A percentile compares a stretch with the other conserved stretches of the same genome.
Evolutionary conservation across 2,329 filamentous ascomycete genomes (phyloP).

Genomic region (Colletotrichum tofieldiae): DNA sequence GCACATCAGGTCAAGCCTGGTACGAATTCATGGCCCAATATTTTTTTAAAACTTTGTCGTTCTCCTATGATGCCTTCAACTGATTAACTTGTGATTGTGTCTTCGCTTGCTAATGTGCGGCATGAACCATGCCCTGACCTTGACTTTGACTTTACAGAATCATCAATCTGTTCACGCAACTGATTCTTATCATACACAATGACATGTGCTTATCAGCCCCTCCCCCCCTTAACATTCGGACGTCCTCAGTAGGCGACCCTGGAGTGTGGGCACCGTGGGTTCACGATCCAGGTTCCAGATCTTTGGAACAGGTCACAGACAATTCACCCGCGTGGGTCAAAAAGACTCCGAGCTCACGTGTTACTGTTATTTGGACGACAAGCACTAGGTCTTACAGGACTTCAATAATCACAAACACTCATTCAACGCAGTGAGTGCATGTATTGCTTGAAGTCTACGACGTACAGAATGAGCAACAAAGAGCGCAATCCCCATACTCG

Average conservation of each 20-base stretch:
- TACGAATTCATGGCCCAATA: constrained; percentile 37
- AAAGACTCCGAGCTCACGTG: not conserved
- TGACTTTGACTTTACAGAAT: too few relatives aligned
- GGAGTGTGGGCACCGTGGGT: constrained; percentile 1
- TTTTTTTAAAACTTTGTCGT: not conserved
- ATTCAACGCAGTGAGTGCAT: not conserved
- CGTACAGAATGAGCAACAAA: too few relatives aligned
- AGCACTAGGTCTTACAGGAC: too few relatives aligned
- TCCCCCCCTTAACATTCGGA: not conserved
- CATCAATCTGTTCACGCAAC: not conserved
- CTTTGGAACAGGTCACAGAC: not conserved
- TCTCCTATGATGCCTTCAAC: not conserved
- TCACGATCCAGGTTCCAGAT: constrained; percentile 9
- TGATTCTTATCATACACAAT: not conserved
- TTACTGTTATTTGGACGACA: not conserved
- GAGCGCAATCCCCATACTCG: not conserved
- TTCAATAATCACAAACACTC: too few relatives aligned
- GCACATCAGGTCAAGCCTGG: constrained; percentile 29
- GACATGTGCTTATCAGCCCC: not conserved
- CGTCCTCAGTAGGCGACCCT: not conserved
- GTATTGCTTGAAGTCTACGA: not conserved
- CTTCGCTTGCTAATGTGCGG: too few relatives aligned
- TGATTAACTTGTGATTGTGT: too few relatives aligned
- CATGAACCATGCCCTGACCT: too few relatives aligned
- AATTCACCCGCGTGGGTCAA: not conserved